Evolutionary conservation across 495 filamentous ascomycete species (phyloP).

Genomic region (Aspergillus affinis): DNA sequence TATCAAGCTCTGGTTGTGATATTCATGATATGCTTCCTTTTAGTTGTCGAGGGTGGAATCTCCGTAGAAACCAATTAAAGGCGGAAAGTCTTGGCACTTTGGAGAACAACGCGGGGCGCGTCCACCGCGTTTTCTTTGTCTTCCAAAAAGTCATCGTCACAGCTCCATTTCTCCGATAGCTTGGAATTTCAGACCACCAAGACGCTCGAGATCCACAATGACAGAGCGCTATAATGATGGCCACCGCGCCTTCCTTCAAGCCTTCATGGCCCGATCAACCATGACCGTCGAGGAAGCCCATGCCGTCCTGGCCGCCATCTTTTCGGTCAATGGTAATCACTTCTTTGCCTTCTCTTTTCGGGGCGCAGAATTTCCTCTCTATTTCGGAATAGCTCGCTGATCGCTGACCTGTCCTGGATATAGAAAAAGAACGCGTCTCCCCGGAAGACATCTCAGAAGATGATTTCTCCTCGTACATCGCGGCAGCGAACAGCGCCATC

Average conservation of each 20-base stretch:
- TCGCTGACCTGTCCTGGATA: background rate
- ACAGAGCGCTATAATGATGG: conserved; percentile 53
- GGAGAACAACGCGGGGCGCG: background rate
- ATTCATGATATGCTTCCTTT: conserved; percentile 14
- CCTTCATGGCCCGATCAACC: conserved; percentile 73
- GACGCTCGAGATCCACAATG: background rate
- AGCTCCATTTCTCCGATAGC: background rate
- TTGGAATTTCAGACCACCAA: background rate
- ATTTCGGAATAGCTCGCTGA: background rate
- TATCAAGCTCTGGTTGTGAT: conserved; percentile 21
- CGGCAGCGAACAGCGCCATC: conserved; percentile 66
- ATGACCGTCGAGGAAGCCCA: conserved; percentile 74
- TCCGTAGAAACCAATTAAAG: background rate
- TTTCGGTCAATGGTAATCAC: conserved; percentile 51
- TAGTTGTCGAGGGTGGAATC: background rate
- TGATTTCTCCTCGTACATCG: conserved; percentile 67
- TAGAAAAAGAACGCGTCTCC: conserved; percentile 44
- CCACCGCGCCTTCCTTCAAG: conserved; percentile 92
- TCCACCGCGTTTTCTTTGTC: background rate
- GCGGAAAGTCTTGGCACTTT: background rate
- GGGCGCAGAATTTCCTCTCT: background rate
- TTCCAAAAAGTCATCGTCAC: background rate
- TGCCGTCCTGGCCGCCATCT: conserved; percentile 73
- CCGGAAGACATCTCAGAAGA: conserved; percentile 63
- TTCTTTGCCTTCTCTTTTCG: too few relatives aligned